These are phyloP conservation scores for Circinella umbellata DNA, from an alignment of 371 early-diverging fungal genomes.

Conservation along the genomic window DNA sequence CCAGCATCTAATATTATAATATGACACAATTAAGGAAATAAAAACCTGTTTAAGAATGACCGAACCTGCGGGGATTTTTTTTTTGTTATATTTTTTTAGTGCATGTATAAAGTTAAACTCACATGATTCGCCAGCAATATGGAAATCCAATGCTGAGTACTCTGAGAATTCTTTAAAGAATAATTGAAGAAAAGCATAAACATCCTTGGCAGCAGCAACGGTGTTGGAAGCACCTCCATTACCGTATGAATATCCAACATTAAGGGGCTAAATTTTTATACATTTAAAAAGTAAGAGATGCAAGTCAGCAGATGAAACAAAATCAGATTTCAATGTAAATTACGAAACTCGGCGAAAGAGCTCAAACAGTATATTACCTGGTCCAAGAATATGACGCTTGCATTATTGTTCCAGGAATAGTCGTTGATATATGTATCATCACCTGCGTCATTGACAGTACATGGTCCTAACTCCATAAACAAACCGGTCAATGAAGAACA, in stretches of 20 bases:
- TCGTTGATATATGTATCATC: conserved; percentile 57
- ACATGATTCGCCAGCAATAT: conserved; percentile 77
- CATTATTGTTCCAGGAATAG: conserved; percentile 81
- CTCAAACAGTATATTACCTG: conserved; percentile 40
- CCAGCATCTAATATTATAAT: conserved; percentile 53
- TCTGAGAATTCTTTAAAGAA: conserved; percentile 71
- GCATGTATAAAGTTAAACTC: conserved; percentile 13
- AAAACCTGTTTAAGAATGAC: conserved; percentile 5
- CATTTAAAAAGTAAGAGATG: background rate
- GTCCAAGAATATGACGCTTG: conserved; percentile 86
- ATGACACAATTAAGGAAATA: background rate
- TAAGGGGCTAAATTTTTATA: conserved; percentile 51
- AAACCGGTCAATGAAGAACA: conserved; percentile 78
- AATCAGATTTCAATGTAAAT: too few relatives aligned
- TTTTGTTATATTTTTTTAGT: conserved; percentile 6
- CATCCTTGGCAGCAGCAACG: conserved; percentile 58
- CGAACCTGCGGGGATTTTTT: conserved; percentile 11
- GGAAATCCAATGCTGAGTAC: conserved; percentile 40
- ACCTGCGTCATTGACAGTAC: conserved; percentile 65
- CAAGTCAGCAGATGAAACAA: too few relatives aligned
- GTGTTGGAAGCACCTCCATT: conserved; percentile 48
- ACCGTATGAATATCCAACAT: conserved; percentile 78
- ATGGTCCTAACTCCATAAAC: conserved; percentile 84
- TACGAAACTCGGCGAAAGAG: too few relatives aligned
- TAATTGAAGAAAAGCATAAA: conserved; percentile 71